phyloP scores from a whole-genome alignment of 768 basidiomycete genomes.

The Trametes gibbosa region DNA sequence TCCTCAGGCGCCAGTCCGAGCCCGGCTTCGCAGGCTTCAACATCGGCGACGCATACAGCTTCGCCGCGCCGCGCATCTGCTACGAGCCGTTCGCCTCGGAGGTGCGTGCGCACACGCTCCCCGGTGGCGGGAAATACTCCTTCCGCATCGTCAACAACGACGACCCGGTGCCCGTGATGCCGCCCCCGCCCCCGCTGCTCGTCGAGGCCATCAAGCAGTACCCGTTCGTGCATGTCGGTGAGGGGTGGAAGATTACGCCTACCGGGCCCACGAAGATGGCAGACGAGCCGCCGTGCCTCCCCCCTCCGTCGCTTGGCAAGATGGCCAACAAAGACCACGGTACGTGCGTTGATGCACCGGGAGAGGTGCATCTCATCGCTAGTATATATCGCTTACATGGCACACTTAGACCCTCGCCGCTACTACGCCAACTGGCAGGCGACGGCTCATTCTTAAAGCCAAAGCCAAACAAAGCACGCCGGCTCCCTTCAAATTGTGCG shows the following conservation, averaged over 20 bases:
- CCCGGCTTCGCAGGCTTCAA: not conserved
- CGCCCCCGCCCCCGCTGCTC: not conserved
- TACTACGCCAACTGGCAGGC: conserved; percentile 7
- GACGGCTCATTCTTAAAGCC: not conserved
- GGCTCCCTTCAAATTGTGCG: no score
- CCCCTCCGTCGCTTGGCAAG: not conserved
- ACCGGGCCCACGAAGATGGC: conserved; percentile 1
- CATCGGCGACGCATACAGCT: conserved; percentile 7
- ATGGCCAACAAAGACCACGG: not conserved
- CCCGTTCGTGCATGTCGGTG: conserved; percentile 7
- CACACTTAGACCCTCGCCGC: not conserved
- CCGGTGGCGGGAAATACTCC: not conserved
- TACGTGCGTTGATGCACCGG: not conserved
- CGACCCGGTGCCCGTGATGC: conserved; percentile 5
- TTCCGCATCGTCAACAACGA: conserved; percentile 14
- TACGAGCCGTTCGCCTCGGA: not conserved
- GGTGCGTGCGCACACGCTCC: not conserved
- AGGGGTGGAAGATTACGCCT: conserved; percentile 1
- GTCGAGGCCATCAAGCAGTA: not conserved
- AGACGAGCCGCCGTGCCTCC: conserved; percentile 1
- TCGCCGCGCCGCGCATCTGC: conserved; percentile 1
- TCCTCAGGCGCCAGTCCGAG: conserved; percentile 5
- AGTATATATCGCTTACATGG: not conserved
- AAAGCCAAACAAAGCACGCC: no score
- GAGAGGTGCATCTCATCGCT: not conserved